Evolutionary conservation across 2,329 filamentous ascomycete genomes (phyloP).

Genomic region (Apiospora pterosperma): DNA sequence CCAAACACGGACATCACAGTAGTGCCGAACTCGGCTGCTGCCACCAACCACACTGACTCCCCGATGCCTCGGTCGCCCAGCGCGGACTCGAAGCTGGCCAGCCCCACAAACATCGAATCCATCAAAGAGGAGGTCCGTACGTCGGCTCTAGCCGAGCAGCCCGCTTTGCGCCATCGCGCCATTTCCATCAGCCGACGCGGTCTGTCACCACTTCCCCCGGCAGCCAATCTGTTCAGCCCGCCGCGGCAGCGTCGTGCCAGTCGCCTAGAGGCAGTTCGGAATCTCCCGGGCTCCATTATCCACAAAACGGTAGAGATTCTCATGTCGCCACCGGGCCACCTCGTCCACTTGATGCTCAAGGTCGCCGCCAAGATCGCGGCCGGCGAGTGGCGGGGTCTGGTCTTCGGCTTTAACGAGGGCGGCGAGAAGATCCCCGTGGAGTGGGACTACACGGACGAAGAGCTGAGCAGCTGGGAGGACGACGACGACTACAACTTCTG

Average conservation of each 20-base stretch:
- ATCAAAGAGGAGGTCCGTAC: conserved; percentile 12
- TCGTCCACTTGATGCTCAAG: conserved; percentile 75
- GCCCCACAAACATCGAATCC: conserved; percentile 5
- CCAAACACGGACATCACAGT: conserved; percentile 27
- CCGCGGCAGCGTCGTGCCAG: conserved; percentile 32
- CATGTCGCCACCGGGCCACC: conserved; percentile 74
- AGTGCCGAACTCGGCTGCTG: conserved; percentile 24
- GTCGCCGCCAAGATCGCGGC: conserved; percentile 74
- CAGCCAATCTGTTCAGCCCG: conserved; percentile 63
- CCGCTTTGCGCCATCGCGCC: conserved; percentile 48
- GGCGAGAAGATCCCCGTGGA: conserved; percentile 54
- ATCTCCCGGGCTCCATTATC: conserved; percentile 63
- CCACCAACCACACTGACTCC: conserved; percentile 23
- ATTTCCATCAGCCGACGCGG: conserved; percentile 51
- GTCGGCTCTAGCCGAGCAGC: conserved; percentile 30
- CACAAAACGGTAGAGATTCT: conserved; percentile 75
- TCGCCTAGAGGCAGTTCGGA: conserved; percentile 42
- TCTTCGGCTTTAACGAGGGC: conserved; percentile 50
- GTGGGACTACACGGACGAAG: conserved; percentile 60
- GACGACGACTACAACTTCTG: conserved; percentile 36
- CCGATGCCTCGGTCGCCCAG: conserved; percentile 12
- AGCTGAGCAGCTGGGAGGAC: conserved; percentile 51
- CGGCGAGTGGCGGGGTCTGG: conserved; percentile 59
- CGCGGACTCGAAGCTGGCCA: conserved; percentile 6
- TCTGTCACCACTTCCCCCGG: conserved; percentile 64